Percentiles rank a stretch among this genome's conserved stretches.
Evolutionary conservation across 805 yeast species (phyloP).

Genomic region (Starmerella riodocensis): DNA sequence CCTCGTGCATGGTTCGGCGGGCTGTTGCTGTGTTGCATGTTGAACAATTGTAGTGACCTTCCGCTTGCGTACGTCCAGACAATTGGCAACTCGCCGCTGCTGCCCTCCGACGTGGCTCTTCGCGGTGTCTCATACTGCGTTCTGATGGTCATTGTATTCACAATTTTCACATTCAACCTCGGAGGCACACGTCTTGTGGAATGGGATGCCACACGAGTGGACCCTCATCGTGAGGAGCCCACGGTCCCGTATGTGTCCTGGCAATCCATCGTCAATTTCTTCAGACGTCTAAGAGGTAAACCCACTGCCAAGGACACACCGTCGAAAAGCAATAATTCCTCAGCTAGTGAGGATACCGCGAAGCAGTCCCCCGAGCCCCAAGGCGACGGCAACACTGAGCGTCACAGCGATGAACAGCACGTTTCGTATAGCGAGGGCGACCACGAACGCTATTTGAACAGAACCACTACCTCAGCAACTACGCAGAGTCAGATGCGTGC

Average conservation of each 20-base stretch:
- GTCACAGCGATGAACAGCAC: slow-evolving; percentile 4
- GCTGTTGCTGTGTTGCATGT: slow-evolving; percentile 51
- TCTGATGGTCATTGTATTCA: slow-evolving; percentile 57
- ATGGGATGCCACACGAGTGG: slow-evolving; percentile 43
- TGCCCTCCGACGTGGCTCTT: slow-evolving; percentile 46
- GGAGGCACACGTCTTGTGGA: slow-evolving; percentile 63
- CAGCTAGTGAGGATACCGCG: neutral
- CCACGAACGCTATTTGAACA: neutral
- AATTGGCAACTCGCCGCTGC: slow-evolving; percentile 45
- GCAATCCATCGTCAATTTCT: slow-evolving; percentile 9
- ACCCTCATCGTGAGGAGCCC: slow-evolving; percentile 18
- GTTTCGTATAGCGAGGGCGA: slow-evolving; percentile 4
- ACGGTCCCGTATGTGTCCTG: slow-evolving; percentile 19
- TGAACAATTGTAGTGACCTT: slow-evolving; percentile 69
- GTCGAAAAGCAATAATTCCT: neutral
- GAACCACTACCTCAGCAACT: neutral
- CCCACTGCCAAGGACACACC: neutral
- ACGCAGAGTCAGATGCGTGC: slow-evolving; percentile 1
- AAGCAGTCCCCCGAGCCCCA: neutral
- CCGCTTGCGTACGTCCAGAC: slow-evolving; percentile 69
- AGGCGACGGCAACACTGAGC: neutral
- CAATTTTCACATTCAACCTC: slow-evolving; percentile 55
- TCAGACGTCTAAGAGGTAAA: neutral
- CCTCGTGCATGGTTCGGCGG: slow-evolving; percentile 75
- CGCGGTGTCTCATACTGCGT: slow-evolving; percentile 76